phyloP scores from a whole-genome alignment of 805 yeast genomes.

The Cyberlindnera samutprakarnensis region DNA sequence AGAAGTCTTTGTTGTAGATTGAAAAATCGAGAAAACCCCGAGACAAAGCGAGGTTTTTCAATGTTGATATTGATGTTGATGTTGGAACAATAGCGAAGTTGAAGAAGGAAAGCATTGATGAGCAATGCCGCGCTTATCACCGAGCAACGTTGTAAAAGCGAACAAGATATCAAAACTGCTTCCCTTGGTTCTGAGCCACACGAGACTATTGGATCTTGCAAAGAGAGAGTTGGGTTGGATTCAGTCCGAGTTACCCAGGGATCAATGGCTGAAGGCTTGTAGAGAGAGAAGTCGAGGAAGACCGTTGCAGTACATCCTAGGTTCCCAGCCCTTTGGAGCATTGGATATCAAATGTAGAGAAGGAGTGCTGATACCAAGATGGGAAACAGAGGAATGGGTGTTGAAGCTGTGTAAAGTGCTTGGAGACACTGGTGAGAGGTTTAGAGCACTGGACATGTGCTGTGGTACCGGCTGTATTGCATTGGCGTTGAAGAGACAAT shows the following conservation, averaged over 20 bases:
- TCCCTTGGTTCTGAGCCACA: constrained; percentile 4
- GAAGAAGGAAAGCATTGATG: no score
- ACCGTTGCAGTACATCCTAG: constrained; percentile 83
- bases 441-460: constrained; percentile 57
- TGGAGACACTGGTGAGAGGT: background rate
- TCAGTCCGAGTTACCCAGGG: constrained; percentile 41
- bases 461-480: constrained; percentile 90
- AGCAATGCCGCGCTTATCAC: constrained; percentile 16
- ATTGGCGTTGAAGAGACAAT: constrained; percentile 34
- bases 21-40: no score
- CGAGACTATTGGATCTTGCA: constrained; percentile 31
- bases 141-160: constrained; percentile 8
- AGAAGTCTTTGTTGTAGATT: no score
- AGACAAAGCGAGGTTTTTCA: no score
- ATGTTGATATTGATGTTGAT: no score
- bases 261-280: constrained; percentile 47
- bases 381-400: constrained; percentile 96
- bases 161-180: constrained; percentile 5
- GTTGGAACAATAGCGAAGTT: no score
- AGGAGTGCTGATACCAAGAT: constrained; percentile 80
- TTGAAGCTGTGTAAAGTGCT: constrained; percentile 26
- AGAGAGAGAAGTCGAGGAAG: constrained; percentile 39
- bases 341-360: constrained; percentile 50
- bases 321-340: constrained; percentile 79
- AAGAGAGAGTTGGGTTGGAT: constrained; percentile 61